phyloP scores from a whole-genome alignment of 495 filamentous ascomycete genomes.

The Neurospora sp. region DNA sequence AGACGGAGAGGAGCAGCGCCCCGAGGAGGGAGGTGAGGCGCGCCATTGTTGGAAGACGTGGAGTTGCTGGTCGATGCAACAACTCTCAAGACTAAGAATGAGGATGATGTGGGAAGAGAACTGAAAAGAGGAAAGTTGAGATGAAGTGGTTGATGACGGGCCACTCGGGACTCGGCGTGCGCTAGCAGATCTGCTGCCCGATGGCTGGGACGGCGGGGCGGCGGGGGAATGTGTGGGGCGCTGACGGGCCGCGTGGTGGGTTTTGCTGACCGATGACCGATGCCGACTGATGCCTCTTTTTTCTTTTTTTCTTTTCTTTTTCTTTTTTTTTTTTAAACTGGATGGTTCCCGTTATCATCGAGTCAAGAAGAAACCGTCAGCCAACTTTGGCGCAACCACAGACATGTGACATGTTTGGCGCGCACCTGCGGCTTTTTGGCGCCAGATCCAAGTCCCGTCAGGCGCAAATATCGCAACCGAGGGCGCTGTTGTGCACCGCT shows the following conservation, averaged over 20 bases:
- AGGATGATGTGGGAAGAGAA: background rate
- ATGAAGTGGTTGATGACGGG: background rate
- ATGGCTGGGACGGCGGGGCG: background rate
- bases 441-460: background rate
- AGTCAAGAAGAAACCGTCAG: background rate
- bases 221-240: background rate
- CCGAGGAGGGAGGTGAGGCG: background rate
- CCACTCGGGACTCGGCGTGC: background rate
- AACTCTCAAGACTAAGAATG: background rate
- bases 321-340: background rate
- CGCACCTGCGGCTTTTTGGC: background rate
- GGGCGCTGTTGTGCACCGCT: background rate
- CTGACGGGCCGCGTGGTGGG: background rate
- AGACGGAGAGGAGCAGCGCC: background rate
- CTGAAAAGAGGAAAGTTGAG: background rate
- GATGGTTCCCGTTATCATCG: background rate
- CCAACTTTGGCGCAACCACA: background rate
- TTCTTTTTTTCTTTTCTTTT: background rate
- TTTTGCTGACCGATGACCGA: background rate
- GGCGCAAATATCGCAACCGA: background rate
- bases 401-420: background rate
- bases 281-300: background rate
- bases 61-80: background rate
- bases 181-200: background rate
- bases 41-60: background rate